Base-by-base conservation (phyloP, 257 asterid species). In the Nemophila menziesii region DNA sequence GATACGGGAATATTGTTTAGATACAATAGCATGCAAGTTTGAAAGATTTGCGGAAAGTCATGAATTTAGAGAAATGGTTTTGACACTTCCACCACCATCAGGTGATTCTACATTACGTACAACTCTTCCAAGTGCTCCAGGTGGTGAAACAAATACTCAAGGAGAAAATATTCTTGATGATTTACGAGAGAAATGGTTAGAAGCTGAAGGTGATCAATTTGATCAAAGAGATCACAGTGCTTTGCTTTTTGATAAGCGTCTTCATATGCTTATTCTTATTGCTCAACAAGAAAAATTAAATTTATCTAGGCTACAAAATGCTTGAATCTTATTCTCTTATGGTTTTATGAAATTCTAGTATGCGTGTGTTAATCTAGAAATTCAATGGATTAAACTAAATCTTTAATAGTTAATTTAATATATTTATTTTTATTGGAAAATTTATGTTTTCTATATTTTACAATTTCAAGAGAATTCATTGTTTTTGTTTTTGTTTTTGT, bases 51-150 rank as follows among this genome's bases (percentile, higher is more conserved):
- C 95, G 4, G 92, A 83, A 36, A 75, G 74, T 24, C 72, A 51
- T 4, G 76, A 73, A 67, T 87, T 87, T 43, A 80, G 93, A 54
- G 92, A 81, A 39, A 73, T 83, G 93, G 93, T 87, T 47, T 58
- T 83, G 66, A 75, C 78, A 15, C 78, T 87, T 48, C 95, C 97
- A 16, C 90, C 95, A 11, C 97, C 97, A 14, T 87, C 95, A 37
- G 95, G 95, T 37, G 93, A 87, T 53, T 80, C 92, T 4, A 44
- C 74, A 16, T 83, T 75, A 39, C 73, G 95, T 50, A 87, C 95
- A 1, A 78, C 95, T 2, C 74, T 75, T 49, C 95, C 97, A 15
- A 83, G 86, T 65, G 95, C 95, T 37, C 97, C 97, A 5, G 97
- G 95, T 52, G 84, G 84, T 11, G 78, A 75, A 67, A 59, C 55